phyloP scores from a whole-genome alignment of 495 filamentous ascomycete genomes.

The Tuber umbilicatum region DNA sequence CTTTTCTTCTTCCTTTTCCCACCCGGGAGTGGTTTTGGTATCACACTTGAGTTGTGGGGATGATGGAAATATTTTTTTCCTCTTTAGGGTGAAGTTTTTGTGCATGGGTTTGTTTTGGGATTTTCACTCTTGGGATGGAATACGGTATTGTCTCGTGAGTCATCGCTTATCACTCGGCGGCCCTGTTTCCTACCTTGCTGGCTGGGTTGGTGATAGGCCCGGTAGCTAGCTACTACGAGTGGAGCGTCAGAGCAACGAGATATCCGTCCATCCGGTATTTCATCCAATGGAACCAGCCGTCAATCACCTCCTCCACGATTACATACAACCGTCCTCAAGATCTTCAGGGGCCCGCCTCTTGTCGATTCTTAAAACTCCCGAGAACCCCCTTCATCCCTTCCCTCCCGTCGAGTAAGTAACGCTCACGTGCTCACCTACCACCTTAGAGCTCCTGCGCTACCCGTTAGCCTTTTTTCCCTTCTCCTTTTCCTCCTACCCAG shows the following conservation, averaged over 20 bases:
- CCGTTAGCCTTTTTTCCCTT: not conserved
- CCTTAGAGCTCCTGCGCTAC: not conserved
- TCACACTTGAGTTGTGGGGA: not conserved
- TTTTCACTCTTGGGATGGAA: not conserved
- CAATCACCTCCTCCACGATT: not conserved
- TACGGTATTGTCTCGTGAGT: no score
- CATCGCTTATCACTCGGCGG: not conserved
- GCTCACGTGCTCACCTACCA: not conserved
- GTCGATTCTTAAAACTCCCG: not conserved
- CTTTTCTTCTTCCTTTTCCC: not conserved
- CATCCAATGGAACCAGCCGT: not conserved
- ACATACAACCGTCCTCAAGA: not conserved
- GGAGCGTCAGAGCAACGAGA: not conserved
- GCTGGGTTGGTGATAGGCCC: not conserved
- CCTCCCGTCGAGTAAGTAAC: not conserved
- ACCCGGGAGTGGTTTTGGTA: not conserved
- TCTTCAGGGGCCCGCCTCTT: not conserved
- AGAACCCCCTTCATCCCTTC: not conserved
- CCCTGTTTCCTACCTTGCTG: not conserved
- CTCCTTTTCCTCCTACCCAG: not conserved
- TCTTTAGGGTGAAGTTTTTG: not conserved
- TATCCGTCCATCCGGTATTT: not conserved
- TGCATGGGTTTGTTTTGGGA: not conserved
- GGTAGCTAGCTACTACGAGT: not conserved
- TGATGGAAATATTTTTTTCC: not conserved